These are phyloP conservation scores for Vicia sativa DNA, from an alignment of 306 rosid genomes.

Conservation along the genomic window DNA sequence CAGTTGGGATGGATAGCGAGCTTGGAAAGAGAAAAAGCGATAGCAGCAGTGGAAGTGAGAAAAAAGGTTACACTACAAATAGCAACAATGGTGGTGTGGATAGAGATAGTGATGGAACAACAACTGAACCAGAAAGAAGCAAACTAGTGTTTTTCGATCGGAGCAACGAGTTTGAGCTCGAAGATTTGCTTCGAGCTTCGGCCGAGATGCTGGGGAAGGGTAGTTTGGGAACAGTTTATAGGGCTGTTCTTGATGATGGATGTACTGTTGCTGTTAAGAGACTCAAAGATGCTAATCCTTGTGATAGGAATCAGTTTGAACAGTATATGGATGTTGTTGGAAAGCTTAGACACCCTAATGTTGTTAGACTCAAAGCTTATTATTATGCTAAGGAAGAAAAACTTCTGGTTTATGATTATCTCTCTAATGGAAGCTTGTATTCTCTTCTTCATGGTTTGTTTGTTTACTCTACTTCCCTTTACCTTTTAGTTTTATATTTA, in stretches of 20 bases:
- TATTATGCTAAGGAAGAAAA: slow-evolving; percentile 95
- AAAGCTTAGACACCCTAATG: slow-evolving; percentile 73
- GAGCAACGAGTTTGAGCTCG: slow-evolving; percentile 84
- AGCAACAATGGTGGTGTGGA: slow-evolving; percentile 46
- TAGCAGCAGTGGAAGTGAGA: slow-evolving; percentile 75
- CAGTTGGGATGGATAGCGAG: slow-evolving; percentile 67
- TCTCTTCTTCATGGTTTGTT: slow-evolving; percentile 79
- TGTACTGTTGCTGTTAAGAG: slow-evolving; percentile 85
- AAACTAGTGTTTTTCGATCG: slow-evolving; percentile 82
- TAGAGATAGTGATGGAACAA: slow-evolving; percentile 82
- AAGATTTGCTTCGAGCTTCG: slow-evolving; percentile 87
- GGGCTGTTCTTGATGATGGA: slow-evolving; percentile 86
- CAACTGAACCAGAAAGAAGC: slow-evolving; percentile 69
- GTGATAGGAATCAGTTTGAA: slow-evolving; percentile 78
- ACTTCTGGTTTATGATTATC: slow-evolving; percentile 92
- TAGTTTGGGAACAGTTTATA: slow-evolving; percentile 90
- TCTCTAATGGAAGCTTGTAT: slow-evolving; percentile 90
- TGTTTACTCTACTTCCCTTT: neutral
- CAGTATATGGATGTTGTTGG: slow-evolving; percentile 95
- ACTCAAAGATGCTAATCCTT: slow-evolving; percentile 87
- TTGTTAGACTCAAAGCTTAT: slow-evolving; percentile 82
- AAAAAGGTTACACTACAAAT: slow-evolving; percentile 58
- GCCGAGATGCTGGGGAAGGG: slow-evolving; percentile 99
- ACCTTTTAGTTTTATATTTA: no score
- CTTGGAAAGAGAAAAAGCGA: slow-evolving; percentile 73